Conservation (phyloP, 2,329 filamentous ascomycete species). For the Colletotrichum liriopes region DNA sequence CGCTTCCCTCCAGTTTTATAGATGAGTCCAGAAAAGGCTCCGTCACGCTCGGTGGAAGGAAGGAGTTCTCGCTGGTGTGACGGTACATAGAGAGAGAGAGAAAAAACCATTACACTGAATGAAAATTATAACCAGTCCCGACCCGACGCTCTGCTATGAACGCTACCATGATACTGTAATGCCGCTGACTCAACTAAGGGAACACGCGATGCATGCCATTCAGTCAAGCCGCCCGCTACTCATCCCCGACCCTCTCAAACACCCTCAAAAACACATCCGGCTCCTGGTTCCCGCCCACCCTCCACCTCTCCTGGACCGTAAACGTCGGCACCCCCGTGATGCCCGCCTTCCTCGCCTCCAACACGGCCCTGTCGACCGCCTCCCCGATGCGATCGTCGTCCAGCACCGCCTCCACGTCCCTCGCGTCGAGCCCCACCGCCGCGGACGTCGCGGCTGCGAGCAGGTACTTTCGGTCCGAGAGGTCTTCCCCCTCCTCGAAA, state of each 20-base stretch:
- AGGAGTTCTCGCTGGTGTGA: background rate
- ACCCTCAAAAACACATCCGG: slow-evolving; percentile 75
- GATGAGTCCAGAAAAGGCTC: slow-evolving; percentile 2
- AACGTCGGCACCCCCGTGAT: slow-evolving; percentile 82
- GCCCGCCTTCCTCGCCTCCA: slow-evolving; percentile 49
- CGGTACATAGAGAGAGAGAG: background rate
- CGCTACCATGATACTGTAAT: background rate
- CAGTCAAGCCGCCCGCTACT: slow-evolving; percentile 15
- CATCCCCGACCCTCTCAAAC: slow-evolving; percentile 70
- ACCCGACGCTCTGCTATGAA: slow-evolving; percentile 16
- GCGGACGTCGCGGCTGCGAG: slow-evolving; percentile 50
- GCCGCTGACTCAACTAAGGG: slow-evolving; percentile 1
- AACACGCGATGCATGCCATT: no score
- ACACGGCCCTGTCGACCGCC: slow-evolving; percentile 51
- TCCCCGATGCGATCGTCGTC: slow-evolving; percentile 47
- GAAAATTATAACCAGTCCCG: background rate
- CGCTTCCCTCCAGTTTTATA: slow-evolving; percentile 35
- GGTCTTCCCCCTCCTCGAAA: slow-evolving; percentile 59
- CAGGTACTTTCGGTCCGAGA: slow-evolving; percentile 59
- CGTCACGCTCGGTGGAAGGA: slow-evolving; percentile 11
- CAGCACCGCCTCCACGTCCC: slow-evolving; percentile 45
- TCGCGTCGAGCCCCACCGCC: slow-evolving; percentile 50
- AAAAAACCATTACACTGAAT: background rate
- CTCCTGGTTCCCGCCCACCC: slow-evolving; percentile 81
- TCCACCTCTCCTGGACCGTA: slow-evolving; percentile 77